A percentile compares a stretch with the other conserved stretches of the same genome.
Evolutionary conservation across 129 eudicot genomes (phyloP).

Genomic region (Dittrichia graveolens): DNA sequence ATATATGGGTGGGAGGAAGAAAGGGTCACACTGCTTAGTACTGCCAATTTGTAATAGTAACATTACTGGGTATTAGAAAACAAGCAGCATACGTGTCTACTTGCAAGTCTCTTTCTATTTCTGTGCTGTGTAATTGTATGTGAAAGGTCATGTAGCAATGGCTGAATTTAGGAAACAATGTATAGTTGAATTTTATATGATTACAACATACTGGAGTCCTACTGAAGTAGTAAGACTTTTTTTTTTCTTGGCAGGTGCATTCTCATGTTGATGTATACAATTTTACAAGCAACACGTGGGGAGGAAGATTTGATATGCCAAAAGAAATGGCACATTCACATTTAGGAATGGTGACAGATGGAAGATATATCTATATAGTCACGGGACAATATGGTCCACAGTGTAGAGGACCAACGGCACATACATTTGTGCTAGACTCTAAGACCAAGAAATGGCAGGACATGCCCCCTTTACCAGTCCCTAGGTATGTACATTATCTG

Average conservation of each 20-base stretch:
- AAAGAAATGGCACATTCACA: constrained; percentile 99
- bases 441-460: constrained; percentile 73
- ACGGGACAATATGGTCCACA: constrained; percentile 97
- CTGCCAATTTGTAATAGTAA: neutral
- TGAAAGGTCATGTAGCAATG: no score
- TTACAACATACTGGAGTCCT: neutral
- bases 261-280: constrained; percentile 97
- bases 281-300: constrained; percentile 80
- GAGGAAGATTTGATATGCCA: constrained; percentile 90
- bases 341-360: constrained; percentile 97
- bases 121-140: no score
- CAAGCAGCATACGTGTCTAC: no score
- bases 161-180: no score
- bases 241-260: constrained; percentile 59
- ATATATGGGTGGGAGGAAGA: constrained; percentile 2
- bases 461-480: constrained; percentile 87
- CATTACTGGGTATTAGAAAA: neutral
- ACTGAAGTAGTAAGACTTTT: neutral
- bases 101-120: no score
- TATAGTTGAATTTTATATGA: neutral
- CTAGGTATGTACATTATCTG: constrained; percentile 52
- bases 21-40: neutral
- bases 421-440: constrained; percentile 79
- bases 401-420: constrained; percentile 92
- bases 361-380: constrained; percentile 78